Percentiles rank a stretch among this genome's conserved stretches.
Conservation (phyloP, 202 grass and related monocot genomes). For the Zizania palustris region DNA sequence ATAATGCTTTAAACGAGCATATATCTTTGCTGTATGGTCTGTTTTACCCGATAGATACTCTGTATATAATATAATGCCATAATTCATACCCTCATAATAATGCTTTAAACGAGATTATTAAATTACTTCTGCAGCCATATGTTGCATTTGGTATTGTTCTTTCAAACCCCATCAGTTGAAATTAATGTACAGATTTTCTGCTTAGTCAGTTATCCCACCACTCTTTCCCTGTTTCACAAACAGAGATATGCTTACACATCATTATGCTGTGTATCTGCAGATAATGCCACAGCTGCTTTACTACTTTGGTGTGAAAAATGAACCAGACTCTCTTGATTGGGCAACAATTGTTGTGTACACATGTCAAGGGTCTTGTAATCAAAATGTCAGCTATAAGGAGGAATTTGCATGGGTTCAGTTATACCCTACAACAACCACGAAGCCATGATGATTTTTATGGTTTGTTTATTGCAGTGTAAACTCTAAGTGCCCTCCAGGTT, state of each 20-base stretch:
- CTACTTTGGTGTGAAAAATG: slow-evolving; percentile 80
- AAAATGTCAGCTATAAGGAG: slow-evolving; percentile 75
- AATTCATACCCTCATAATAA: neutral
- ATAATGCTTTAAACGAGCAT: slow-evolving; percentile 17
- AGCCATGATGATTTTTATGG: slow-evolving; percentile 22
- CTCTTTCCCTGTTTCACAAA: neutral
- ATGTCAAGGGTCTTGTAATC: slow-evolving; percentile 74
- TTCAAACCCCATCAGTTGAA: neutral
- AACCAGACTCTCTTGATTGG: slow-evolving; percentile 88
- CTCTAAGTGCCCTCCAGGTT: slow-evolving; percentile 34
- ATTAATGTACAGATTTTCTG: neutral
- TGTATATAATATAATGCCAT: neutral
- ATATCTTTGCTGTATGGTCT: neutral
- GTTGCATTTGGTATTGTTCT: slow-evolving; percentile 13
- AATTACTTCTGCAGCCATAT: slow-evolving; percentile 13
- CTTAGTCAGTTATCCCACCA: slow-evolving; percentile 7
- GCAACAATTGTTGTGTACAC: slow-evolving; percentile 79
- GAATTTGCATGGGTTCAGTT: slow-evolving; percentile 94
- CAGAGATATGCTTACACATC: slow-evolving; percentile 25
- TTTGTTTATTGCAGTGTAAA: slow-evolving; percentile 3
- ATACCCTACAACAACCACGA: slow-evolving; percentile 55
- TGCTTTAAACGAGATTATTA: slow-evolving; percentile 24
- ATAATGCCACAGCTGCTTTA: slow-evolving; percentile 95
- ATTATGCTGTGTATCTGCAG: slow-evolving; percentile 46
- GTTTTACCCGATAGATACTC: neutral